Conservation (phyloP, 352 stramenopile species). For the Pythium brassicae region DNA sequence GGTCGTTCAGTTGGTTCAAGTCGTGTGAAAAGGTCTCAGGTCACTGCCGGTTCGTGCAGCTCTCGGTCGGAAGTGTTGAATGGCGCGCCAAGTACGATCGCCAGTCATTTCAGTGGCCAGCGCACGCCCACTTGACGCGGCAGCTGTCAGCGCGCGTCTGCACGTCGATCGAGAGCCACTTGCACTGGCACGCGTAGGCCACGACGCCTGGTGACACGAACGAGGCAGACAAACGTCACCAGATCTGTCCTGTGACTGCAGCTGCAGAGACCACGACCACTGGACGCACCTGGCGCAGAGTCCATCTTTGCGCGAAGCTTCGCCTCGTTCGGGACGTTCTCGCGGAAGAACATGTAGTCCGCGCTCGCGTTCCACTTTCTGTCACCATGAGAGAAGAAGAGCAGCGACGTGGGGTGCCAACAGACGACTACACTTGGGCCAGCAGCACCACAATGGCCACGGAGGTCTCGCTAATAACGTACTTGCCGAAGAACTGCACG, state of each 20-base stretch:
- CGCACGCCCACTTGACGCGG: slow-evolving; percentile 72
- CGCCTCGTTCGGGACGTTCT: slow-evolving; percentile 69
- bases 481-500: slow-evolving; percentile 72
- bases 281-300: slow-evolving; percentile 27
- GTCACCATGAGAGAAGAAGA: neutral
- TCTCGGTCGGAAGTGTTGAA: too few species aligned
- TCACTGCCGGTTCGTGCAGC: too few species aligned
- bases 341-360: slow-evolving; percentile 86
- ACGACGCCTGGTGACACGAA: slow-evolving; percentile 24
- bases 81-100: neutral
- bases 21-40: too few species aligned
- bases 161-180: slow-evolving; percentile 62
- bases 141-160: slow-evolving; percentile 43
- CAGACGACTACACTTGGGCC: neutral
- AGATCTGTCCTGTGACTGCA: too few species aligned
- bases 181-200: slow-evolving; percentile 80
- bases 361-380: slow-evolving; percentile 66
- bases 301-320: slow-evolving; percentile 72
- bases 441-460: neutral
- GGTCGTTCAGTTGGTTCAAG: neutral
- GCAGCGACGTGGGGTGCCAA: neutral
- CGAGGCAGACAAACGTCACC: neutral
- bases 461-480: slow-evolving; percentile 9
- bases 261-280: too few species aligned
- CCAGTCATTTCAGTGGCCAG: slow-evolving; percentile 33